phyloP scores from a whole-genome alignment of 2,329 filamentous ascomycete genomes.

The Xylaria sp. region DNA sequence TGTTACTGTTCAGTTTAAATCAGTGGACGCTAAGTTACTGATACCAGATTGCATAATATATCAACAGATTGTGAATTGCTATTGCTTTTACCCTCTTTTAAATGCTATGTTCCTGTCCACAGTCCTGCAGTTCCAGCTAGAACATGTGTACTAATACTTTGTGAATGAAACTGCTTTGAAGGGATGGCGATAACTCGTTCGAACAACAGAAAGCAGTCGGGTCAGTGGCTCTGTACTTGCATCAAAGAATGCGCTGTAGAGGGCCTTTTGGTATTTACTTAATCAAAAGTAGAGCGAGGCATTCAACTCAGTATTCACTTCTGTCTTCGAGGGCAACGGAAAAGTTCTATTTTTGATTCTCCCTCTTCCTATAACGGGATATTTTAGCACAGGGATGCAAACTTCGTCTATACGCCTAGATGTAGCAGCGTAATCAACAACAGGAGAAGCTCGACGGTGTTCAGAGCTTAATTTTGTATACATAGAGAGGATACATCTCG shows the following conservation, averaged over 20 bases:
- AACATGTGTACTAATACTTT: constrained; percentile 7
- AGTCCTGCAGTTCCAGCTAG: background rate
- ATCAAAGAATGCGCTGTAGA: constrained; percentile 3
- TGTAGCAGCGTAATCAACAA: background rate
- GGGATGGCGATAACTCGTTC: background rate
- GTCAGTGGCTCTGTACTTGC: background rate
- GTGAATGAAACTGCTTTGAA: constrained; percentile 5
- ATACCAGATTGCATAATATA: constrained; percentile 35
- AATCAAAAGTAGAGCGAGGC: constrained; percentile 3
- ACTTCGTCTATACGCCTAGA: background rate
- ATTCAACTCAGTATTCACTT: background rate
- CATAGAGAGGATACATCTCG: background rate
- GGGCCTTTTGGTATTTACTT: background rate
- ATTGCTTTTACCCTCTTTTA: constrained; percentile 4
- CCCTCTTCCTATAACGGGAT: constrained; percentile 51
- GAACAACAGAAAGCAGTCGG: background rate
- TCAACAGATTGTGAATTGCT: constrained; percentile 28
- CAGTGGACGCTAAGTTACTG: constrained; percentile 20
- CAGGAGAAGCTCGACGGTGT: background rate
- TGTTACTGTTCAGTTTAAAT: constrained; percentile 15
- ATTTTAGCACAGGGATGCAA: background rate
- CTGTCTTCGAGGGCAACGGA: background rate
- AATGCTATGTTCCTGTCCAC: constrained; percentile 5
- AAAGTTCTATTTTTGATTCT: background rate
- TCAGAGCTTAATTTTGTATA: background rate